Base-by-base conservation (phyloP, 2,329 filamentous ascomycete genomes). In the Mycosphaerella arachidis region DNA sequence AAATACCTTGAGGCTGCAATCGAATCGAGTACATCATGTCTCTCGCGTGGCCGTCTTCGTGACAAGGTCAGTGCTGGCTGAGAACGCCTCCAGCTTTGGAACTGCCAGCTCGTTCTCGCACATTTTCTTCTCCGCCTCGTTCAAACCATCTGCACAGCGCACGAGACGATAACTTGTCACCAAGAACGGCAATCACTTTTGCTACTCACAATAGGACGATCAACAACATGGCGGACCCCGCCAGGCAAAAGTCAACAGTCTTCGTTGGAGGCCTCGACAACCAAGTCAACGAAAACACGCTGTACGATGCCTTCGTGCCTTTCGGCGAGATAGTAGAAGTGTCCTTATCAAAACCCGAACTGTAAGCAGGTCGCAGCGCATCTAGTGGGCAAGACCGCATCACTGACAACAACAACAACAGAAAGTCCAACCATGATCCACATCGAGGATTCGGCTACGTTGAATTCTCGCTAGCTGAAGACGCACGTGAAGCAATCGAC, bases 401-500 rank as follows among this genome's bases (percentile, higher is more conserved):
- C 43, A 20, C 59, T 66, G 20, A 66, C 56, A 20, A 18, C 13
- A 3, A 18, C 13, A 3, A 10, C 3, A n/a, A 9, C 57, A 72
- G 70, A 53, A 56, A 89, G 65, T 92, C 90, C 63, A 86, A 89
- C 6, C 86, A 83, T 52, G 90, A 95, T 45, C 79, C 86, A 31
- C 94, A 99, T 74, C 84, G 92, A 55, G 94, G 95, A 0, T 99
- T 97, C 75, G 94, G 92, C 60, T 97, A 99, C 73, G 90, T 99
- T 54, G 94, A 99, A 72, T 99, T 90, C 71, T 92, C 97, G 70
- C 84, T 91, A 59, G 82, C 86, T 12, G 85, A 88, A 59, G 94
- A 99, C 76, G 93, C 92, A 30, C 87, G 87, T 71, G 93, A 97
- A 76, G 94, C 94, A 54, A 96, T 99, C 74, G 92, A 97, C 81